phyloP scores from a whole-genome alignment of 495 filamentous ascomycete genomes.

The Hypoxylon trugodes region DNA sequence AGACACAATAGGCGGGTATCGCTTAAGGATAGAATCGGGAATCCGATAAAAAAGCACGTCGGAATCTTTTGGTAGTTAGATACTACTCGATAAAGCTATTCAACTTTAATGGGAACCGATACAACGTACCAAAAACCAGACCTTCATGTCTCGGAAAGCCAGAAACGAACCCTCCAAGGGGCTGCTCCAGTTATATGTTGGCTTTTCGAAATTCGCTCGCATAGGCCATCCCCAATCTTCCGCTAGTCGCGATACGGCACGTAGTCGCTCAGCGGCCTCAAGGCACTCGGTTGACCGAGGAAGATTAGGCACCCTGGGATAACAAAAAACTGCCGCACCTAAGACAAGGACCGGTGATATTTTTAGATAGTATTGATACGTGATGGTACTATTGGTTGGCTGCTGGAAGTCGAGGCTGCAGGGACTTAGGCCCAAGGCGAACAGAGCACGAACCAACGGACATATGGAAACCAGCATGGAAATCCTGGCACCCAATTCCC shows the following conservation, averaged over 20 bases:
- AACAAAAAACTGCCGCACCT: background rate
- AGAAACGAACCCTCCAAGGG: background rate
- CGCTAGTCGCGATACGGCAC: background rate
- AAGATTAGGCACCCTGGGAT: background rate
- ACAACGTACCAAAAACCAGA: constrained; percentile 2
- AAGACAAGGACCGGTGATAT: background rate
- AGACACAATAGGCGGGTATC: background rate
- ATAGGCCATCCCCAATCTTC: constrained; percentile 1
- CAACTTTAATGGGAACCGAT: too few relatives aligned
- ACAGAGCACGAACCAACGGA: background rate
- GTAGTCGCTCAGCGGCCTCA: background rate
- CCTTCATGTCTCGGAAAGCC: background rate
- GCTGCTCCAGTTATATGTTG: background rate
- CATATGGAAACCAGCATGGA: background rate
- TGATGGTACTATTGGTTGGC: background rate
- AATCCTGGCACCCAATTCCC: background rate
- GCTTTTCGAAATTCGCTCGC: constrained; percentile 1
- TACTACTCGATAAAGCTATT: too few relatives aligned
- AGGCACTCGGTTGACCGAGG: constrained; percentile 15
- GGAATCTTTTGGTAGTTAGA: background rate
- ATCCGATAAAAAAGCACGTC: constrained; percentile 2
- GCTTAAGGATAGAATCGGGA: background rate
- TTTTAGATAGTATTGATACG: background rate
- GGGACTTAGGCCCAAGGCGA: background rate
- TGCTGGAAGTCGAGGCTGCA: background rate